phyloP scores from a whole-genome alignment of 2,329 filamentous ascomycete genomes.

The Cladophialophora immunda region DNA sequence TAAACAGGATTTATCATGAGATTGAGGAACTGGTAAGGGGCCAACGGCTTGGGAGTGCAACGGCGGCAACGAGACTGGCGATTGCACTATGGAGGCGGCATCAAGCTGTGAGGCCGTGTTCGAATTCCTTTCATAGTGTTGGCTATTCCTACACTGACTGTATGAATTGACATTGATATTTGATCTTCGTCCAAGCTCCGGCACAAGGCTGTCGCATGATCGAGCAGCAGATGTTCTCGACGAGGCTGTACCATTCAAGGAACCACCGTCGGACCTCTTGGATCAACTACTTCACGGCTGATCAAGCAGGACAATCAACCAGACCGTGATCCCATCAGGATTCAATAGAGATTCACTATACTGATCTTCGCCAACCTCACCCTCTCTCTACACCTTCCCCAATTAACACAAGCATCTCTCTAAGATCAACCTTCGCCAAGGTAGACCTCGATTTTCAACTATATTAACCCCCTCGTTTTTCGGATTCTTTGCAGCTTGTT shows the following conservation, averaged over 20 bases:
- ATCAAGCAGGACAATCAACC: not conserved
- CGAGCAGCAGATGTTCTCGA: not conserved
- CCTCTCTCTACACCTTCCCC: not conserved
- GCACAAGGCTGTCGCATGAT: not conserved
- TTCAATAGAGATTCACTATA: not conserved
- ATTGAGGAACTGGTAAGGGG: not conserved
- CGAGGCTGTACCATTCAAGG: not conserved
- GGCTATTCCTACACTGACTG: not conserved
- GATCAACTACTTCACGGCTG: not conserved
- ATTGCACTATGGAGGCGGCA: not conserved
- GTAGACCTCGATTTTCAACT: not conserved
- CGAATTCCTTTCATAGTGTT: not conserved
- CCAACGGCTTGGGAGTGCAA: not conserved
- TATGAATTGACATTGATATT: not conserved
- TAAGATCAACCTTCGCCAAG: not conserved
- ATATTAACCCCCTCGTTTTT: not conserved
- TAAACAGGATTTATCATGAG: not conserved
- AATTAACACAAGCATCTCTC: too few species aligned
- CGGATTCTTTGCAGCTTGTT: not conserved
- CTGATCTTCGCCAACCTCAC: not conserved
- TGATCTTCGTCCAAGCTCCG: not conserved
- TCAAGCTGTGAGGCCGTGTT: not conserved
- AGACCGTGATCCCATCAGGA: not conserved
- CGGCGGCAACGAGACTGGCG: not conserved
- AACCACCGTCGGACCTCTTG: not conserved